Percentiles rank a stretch among this genome's conserved stretches.
Conservation (phyloP, 2,329 filamentous ascomycete genomes). For the Plectosphaerella sp. region DNA sequence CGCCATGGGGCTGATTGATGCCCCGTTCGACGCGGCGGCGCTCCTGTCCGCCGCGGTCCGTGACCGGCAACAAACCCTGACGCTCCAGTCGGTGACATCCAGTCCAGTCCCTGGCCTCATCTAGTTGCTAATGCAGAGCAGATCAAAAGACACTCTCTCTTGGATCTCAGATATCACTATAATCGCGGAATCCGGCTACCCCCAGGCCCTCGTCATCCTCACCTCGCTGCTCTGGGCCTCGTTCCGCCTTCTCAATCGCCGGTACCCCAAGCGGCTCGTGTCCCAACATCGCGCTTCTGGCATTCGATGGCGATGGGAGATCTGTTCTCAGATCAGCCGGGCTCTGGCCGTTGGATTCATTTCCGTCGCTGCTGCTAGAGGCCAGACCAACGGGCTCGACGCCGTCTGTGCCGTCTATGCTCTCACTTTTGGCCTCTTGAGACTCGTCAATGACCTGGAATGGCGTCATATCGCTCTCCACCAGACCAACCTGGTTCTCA, state of each 20-base stretch:
- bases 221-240: constrained; percentile 30
- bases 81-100: too few species aligned
- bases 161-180: background rate
- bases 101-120: background rate
- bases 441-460: constrained; percentile 32
- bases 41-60: background rate
- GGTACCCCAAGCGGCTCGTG: constrained; percentile 19
- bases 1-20: background rate
- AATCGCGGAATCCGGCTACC: constrained; percentile 34
- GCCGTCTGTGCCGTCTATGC: constrained; percentile 31
- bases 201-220: constrained; percentile 31
- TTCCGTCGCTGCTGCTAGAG: constrained; percentile 26
- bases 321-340: constrained; percentile 35
- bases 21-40: background rate
- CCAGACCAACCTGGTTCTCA: constrained; percentile 42
- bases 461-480: constrained; percentile 43
- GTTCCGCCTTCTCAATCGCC: constrained; percentile 25
- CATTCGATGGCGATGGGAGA: constrained; percentile 36
- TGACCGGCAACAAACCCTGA: background rate
- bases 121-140: background rate
- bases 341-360: constrained; percentile 33
- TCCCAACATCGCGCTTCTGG: constrained; percentile 25
- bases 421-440: constrained; percentile 37
- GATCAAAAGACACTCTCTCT: background rate
- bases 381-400: constrained; percentile 30